phyloP scores from a whole-genome alignment of 805 yeast species.

The Saturnispora ahearnii region DNA sequence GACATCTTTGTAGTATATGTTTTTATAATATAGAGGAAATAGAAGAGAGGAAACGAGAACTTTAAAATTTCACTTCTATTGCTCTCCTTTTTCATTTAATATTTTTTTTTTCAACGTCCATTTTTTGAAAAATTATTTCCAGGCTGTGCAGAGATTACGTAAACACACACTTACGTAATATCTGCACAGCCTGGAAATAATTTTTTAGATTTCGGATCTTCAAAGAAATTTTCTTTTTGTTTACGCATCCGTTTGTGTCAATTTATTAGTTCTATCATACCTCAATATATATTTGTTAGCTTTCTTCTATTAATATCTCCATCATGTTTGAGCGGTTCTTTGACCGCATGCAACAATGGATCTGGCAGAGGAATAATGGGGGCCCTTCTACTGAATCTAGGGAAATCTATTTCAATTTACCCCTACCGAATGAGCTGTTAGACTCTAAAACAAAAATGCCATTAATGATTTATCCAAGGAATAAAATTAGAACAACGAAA shows the following conservation, averaged over 20 bases:
- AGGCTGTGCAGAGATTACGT: background rate
- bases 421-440: constrained; percentile 49
- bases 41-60: background rate
- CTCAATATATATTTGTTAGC: too few relatives aligned
- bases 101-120: background rate
- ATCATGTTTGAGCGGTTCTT: constrained; percentile 6
- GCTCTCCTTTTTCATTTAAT: background rate
- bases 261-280: background rate
- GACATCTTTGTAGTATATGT: constrained; percentile 19
- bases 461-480: constrained; percentile 36
- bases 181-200: too few relatives aligned
- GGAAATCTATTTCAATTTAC: constrained; percentile 46
- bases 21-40: background rate
- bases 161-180: background rate
- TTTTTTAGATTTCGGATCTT: background rate
- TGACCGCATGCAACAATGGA: constrained; percentile 3
- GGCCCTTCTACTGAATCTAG: constrained; percentile 22
- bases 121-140: background rate
- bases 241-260: background rate
- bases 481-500: constrained; percentile 54
- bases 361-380: background rate
- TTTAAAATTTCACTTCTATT: background rate
- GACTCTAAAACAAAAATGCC: constrained; percentile 46
- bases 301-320: background rate
- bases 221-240: background rate